Base-by-base conservation (phyloP, 1,284 basidiomycete species). In the Pseudomicrostroma phylloplanum region DNA sequence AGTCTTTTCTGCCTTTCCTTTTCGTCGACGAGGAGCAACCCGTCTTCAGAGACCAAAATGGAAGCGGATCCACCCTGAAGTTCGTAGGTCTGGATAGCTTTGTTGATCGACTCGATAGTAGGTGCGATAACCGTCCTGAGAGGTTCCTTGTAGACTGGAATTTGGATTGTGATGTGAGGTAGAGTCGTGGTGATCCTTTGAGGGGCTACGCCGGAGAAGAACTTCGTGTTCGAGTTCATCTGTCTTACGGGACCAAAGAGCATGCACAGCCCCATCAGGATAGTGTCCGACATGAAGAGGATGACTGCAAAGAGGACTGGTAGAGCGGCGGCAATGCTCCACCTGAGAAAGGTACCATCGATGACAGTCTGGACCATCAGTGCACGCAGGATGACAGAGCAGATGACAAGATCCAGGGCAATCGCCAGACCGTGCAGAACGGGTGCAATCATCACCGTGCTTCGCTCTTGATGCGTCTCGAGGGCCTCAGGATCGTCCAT, bases 41-140 rank as follows among this genome's bases (percentile, higher is more conserved):
- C 90, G 74, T 90, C 88, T 65, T 90, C 89, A 69, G 89, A 87
- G 19, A 91, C 82, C 61, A 90, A 83, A 71, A 91, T 89, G 21
- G 84, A 80, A 4, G 87, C 89, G 0, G 87, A 87, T 11, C 89
- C 89, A 21, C 89, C 89, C 72, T 90, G 89, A 0, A 88, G 83
- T 21, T 89, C 88, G 74, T 90, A 90, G 1, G 88, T 90, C 74
- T 88, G 88, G 86, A 91, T 91, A 0, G 89, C 90, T 76, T 86
- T 86, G 81, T 92, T 90, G 65, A 92, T 80, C 0, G 88, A 90
- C 67, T 85, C 82, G 48, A 92, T 86, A 0, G 90, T 91, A 0
- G 88, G 89, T 67, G 80, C 79, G 76, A 83, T 81, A 7, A 82
- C 82, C 0, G 71, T 72, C 25, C 81, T 79, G 54, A 82, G 67